Conservation (phyloP, 345 rosid species). For the Erysimum cheiranthoides region DNA sequence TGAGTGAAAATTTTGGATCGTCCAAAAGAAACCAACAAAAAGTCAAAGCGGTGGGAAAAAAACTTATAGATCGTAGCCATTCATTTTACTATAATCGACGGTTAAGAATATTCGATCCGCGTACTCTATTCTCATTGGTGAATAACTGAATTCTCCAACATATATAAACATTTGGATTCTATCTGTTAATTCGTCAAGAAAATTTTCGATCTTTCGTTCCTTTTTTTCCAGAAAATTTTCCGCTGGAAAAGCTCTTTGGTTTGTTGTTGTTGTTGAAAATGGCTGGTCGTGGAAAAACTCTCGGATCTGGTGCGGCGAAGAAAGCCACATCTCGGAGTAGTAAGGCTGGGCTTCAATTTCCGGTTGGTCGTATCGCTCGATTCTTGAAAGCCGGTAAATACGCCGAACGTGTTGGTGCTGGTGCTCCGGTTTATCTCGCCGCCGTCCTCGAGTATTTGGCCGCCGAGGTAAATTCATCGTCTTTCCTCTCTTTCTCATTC, state of each 20-base stretch:
- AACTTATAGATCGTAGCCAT: conserved; percentile 42
- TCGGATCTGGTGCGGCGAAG: conserved; percentile 83
- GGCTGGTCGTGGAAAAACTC: conserved; percentile 95
- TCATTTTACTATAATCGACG: conserved; percentile 43
- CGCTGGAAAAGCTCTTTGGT: neutral
- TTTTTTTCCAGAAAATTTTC: neutral
- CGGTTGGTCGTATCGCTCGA: conserved; percentile 94
- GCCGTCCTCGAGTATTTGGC: conserved; percentile 96
- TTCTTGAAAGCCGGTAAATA: conserved; percentile 96
- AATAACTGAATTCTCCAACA: neutral
- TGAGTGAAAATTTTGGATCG: conserved; percentile 18
- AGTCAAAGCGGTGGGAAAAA: conserved; percentile 42
- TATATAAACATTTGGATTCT: conserved; percentile 28
- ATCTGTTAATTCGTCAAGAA: neutral
- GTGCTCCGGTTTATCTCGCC: conserved; percentile 95
- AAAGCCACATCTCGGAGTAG: conserved; percentile 98
- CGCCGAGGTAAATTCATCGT: conserved; percentile 65
- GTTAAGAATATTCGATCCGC: conserved; percentile 34
- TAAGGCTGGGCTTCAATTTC: conserved; percentile 93
- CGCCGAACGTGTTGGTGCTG: conserved; percentile 96
- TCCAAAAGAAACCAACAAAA: neutral
- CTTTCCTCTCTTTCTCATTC: neutral
- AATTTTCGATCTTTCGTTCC: neutral
- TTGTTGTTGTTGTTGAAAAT: conserved; percentile 35
- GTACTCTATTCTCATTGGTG: conserved; percentile 53